phyloP scores from a whole-genome alignment of 2,329 filamentous ascomycete species.

The Curvularia eragrostidis region DNA sequence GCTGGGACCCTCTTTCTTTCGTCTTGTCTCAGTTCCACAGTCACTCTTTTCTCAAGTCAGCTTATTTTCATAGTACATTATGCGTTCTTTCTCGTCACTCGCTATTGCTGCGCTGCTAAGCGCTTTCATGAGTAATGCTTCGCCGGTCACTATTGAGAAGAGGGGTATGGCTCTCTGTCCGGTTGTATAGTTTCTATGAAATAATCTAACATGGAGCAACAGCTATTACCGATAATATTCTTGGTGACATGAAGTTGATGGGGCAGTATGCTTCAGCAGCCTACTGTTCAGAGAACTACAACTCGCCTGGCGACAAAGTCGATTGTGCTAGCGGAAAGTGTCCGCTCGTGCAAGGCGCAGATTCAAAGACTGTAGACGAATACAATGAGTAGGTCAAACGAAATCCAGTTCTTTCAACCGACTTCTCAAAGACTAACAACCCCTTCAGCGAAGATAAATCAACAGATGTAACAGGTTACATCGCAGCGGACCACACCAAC shows the following conservation, averaged over 20 bases:
- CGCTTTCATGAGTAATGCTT: conserved; percentile 24
- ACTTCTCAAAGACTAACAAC: conserved; percentile 5
- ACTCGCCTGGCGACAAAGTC: conserved; percentile 51
- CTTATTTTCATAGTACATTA: conserved; percentile 14
- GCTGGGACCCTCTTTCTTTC: neutral
- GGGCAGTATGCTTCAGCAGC: conserved; percentile 59
- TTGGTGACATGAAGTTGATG: conserved; percentile 40
- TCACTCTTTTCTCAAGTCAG: conserved; percentile 9
- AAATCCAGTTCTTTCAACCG: neutral
- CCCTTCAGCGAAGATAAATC: conserved; percentile 18
- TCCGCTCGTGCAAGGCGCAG: conserved; percentile 56
- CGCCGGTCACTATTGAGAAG: conserved; percentile 25
- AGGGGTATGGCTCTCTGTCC: conserved; percentile 12
- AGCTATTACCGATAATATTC: conserved; percentile 29
- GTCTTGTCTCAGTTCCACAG: neutral
- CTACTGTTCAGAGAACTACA: conserved; percentile 59
- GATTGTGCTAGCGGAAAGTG: conserved; percentile 57
- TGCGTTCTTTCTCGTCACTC: conserved; percentile 24
- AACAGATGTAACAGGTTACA: conserved; percentile 56
- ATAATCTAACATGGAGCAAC: neutral
- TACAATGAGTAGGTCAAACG: conserved; percentile 42
- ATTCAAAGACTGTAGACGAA: conserved; percentile 53
- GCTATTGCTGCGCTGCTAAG: conserved; percentile 19
- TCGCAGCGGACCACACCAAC: conserved; percentile 55
- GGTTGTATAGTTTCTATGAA: neutral